phyloP scores from a whole-genome alignment of 2,329 filamentous ascomycete species.

The Exophiala calicioides region DNA sequence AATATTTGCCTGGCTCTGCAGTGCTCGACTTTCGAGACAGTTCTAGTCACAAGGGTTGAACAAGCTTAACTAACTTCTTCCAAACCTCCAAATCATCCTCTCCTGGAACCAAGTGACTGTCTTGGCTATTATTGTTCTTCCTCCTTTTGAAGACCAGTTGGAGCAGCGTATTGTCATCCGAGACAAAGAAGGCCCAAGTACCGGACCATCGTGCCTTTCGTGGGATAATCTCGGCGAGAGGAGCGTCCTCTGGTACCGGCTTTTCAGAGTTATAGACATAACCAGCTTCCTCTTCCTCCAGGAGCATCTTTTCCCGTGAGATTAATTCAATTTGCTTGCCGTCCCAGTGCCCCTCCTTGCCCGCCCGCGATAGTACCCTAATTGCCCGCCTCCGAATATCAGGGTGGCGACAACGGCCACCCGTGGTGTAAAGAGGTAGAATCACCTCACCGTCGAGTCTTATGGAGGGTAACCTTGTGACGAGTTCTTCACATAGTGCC shows the following conservation, averaged over 20 bases:
- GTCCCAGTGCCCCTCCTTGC: slow-evolving; percentile 13
- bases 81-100: too few species aligned
- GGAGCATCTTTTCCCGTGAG: slow-evolving; percentile 5
- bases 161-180: slow-evolving; percentile 3
- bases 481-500: too few species aligned
- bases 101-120: too few species aligned
- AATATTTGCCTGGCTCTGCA: too few species aligned
- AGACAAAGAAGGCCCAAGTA: slow-evolving; percentile 4
- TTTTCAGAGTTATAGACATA: background rate
- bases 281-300: slow-evolving; percentile 11
- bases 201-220: slow-evolving; percentile 8
- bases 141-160: slow-evolving; percentile 7
- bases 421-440: too few species aligned
- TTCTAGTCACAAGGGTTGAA: too few species aligned
- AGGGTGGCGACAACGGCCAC: slow-evolving; percentile 8
- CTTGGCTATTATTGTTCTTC: too few species aligned
- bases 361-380: background rate
- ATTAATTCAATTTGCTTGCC: slow-evolving; percentile 8
- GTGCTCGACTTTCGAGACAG: too few species aligned
- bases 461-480: too few species aligned
- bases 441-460: too few species aligned
- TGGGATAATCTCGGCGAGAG: slow-evolving; percentile 6
- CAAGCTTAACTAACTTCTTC: too few species aligned
- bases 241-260: background rate
- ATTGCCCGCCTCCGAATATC: slow-evolving; percentile 5